Evolutionary conservation across 139 green algal genomes (phyloP), one percentile per base, ranked within the genome.

Genomic region (Axilococcus clingmanii): DNA sequence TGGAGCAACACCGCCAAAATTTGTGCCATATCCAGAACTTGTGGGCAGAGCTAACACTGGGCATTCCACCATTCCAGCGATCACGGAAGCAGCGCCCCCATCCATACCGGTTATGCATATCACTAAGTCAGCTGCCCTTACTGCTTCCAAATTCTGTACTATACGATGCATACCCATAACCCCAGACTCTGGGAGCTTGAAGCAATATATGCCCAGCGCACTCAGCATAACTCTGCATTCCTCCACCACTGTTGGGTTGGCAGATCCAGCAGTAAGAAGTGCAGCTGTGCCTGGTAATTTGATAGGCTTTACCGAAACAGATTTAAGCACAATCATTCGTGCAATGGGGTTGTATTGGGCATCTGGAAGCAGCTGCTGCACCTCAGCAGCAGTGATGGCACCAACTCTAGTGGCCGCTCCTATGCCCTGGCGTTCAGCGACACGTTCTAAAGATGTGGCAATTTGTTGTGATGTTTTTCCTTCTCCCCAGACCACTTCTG

Each of bases 71-170:
- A 94, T 37, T 12, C 79, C 81, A 3, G 76, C 77, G 25, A 94
- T 66, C 6, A 90, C 75, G 27, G 58, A 61, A 3, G 81, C 69
- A 20, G 91, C 61, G 7, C 68, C 73, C 4, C 67, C 71, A 53
- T 94, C 84, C 47, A 76, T 82, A 33, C 84, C 84, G 11, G 77
- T 72, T 28, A 89, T 66, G 23, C 82, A 80, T n/a, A 94, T 62
- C 31, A 94, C 71, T 29, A 94, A 84, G 34, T 90, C 82, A 16
- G 76, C 76, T 14, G 65, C 65, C 15, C 74, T 55, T 3, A 85
- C 64, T 20, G 70, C 73, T 28, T 72, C 50, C 40, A 72, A 61
- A 34, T 73, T 65, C 20, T 49, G 27, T 35, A 64, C 33, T 16
- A 61, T 43, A 30, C 36, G 51, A 46, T 92, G 72, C 44, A 89